phyloP scores from a whole-genome alignment of 208 protist species.

The Wallacemonas collosoma region DNA sequence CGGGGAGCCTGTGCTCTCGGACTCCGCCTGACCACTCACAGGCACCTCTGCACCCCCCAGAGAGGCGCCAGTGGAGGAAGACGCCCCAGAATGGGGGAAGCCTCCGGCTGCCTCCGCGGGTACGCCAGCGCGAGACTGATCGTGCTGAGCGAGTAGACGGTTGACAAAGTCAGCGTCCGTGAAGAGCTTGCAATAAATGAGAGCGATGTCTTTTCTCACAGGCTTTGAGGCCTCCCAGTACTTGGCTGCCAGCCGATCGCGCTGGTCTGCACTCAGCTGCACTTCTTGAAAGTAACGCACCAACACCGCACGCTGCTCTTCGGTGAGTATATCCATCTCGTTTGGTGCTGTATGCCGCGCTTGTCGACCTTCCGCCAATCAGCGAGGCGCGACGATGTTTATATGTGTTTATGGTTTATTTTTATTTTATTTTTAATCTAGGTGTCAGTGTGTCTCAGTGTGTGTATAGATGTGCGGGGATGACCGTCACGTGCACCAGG shows the following conservation, averaged over 20 bases:
- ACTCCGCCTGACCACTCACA: too few relatives aligned
- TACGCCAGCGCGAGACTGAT: conserved; percentile 19
- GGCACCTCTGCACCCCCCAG: neutral
- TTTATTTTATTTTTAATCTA: too few relatives aligned
- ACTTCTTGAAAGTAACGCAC: conserved; percentile 71
- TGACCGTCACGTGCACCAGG: too few relatives aligned
- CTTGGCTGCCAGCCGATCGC: conserved; percentile 55
- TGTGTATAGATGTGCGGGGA: too few relatives aligned
- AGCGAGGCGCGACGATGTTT: too few relatives aligned
- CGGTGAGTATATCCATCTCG: conserved; percentile 47
- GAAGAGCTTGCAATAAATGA: conserved; percentile 74
- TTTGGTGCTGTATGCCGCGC: too few relatives aligned
- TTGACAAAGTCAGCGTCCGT: conserved; percentile 76
- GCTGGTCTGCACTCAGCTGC: conserved; percentile 60
- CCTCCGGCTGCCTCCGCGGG: too few relatives aligned
- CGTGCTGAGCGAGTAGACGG: conserved; percentile 66
- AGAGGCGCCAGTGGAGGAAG: conserved; percentile 2
- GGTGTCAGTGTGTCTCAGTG: too few relatives aligned
- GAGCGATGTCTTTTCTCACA: conserved; percentile 70
- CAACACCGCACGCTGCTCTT: conserved; percentile 63
- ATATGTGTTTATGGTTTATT: too few relatives aligned
- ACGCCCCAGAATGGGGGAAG: too few relatives aligned
- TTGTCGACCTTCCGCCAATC: too few relatives aligned
- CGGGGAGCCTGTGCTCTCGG: too few relatives aligned
- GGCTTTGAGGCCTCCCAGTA: conserved; percentile 77